Conservation (phyloP, 2,329 filamentous ascomycete species). For the Juglanconis juglandina region DNA sequence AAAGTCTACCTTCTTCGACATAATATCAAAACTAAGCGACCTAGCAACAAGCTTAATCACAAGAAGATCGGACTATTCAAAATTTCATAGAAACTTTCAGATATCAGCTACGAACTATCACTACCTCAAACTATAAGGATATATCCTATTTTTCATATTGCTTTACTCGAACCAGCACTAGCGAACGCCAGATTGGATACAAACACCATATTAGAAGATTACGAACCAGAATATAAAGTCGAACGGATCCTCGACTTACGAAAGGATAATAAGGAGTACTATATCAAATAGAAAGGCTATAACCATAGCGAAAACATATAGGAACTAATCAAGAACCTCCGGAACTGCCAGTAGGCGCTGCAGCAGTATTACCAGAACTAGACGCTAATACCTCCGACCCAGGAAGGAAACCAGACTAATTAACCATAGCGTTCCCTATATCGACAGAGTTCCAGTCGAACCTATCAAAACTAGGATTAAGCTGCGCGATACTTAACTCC, state of each 20-base stretch:
- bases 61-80: conserved; percentile 21
- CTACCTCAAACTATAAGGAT: conserved; percentile 12
- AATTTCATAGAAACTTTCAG: conserved; percentile 17
- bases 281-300: conserved; percentile 22
- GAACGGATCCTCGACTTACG: conserved; percentile 15
- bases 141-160: conserved; percentile 23
- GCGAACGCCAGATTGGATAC: conserved; percentile 9
- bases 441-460: too few species aligned
- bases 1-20: neutral
- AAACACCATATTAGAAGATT: neutral
- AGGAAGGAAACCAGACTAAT: too few species aligned
- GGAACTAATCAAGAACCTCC: conserved; percentile 22
- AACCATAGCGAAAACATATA: conserved; percentile 21
- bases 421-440: too few species aligned
- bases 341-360: conserved; percentile 3
- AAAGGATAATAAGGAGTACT: conserved; percentile 16
- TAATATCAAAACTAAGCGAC: conserved; percentile 27
- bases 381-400: too few species aligned
- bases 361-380: conserved; percentile 37
- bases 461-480: too few species aligned
- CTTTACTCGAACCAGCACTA: conserved; percentile 17
- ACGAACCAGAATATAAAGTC: too few species aligned
- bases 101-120: conserved; percentile 21
- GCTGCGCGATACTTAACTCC: too few species aligned
- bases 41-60: conserved; percentile 20